A percentile compares a stretch with the other conserved stretches of the same genome.
phyloP scores from a whole-genome alignment of 495 filamentous ascomycete species.

The Penicillium argentinense region DNA sequence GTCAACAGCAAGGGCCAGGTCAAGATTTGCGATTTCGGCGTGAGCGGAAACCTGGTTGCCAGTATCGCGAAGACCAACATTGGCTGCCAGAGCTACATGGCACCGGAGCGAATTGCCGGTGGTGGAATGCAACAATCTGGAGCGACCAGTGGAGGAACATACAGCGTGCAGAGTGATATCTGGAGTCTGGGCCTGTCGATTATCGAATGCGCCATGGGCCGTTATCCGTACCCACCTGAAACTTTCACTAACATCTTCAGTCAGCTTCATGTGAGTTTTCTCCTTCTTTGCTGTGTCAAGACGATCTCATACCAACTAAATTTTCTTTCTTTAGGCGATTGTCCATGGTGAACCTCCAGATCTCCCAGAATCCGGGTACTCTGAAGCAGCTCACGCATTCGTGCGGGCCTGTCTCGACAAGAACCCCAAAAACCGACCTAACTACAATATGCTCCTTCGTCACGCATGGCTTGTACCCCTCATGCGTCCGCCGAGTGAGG shows the following conservation, averaged over 20 bases:
- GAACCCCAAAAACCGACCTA: conserved; percentile 83
- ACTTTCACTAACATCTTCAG: conserved; percentile 99
- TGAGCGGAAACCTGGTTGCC: conserved; percentile 93
- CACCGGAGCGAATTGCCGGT: conserved; percentile 89
- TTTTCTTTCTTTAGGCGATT: conserved; percentile 91
- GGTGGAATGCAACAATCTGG: conserved; percentile 77
- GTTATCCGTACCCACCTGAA: conserved; percentile 96
- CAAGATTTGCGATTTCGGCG: conserved; percentile 99
- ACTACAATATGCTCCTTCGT: conserved; percentile 82
- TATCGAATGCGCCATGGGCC: conserved; percentile 94
- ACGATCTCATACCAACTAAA: not conserved
- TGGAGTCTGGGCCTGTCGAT: conserved; percentile 95
- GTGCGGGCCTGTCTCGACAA: conserved; percentile 90
- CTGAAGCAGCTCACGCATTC: conserved; percentile 79
- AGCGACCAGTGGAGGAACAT: conserved; percentile 75
- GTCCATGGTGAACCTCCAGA: conserved; percentile 93
- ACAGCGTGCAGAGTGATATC: conserved; percentile 97
- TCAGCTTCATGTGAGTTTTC: conserved; percentile 82
- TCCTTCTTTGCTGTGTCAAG: not conserved
- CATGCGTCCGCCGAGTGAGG: conserved; percentile 78
- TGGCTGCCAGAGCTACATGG: conserved; percentile 99
- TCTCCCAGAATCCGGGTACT: conserved; percentile 75
- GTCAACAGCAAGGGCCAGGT: conserved; percentile 86
- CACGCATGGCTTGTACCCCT: conserved; percentile 85
- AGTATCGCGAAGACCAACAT: conserved; percentile 99